Conservation (phyloP, 768 basidiomycete genomes). For the Antrodiella citrinella region DNA sequence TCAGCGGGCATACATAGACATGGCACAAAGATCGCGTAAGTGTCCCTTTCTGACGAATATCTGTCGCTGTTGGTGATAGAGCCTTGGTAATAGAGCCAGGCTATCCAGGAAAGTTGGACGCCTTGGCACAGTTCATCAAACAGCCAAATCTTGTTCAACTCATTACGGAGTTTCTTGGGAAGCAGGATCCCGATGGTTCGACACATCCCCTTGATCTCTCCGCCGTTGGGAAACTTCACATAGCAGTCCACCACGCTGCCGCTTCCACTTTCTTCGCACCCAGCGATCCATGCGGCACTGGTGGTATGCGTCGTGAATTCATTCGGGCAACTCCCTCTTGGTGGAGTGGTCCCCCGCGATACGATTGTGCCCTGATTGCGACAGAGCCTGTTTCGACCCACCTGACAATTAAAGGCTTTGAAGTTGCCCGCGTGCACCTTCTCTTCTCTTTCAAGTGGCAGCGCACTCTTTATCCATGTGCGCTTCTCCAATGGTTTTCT, state of each 20-base stretch:
- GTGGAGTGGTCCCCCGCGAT: conserved; percentile 5
- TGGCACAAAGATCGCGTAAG: no score
- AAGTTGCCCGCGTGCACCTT: conserved; percentile 2
- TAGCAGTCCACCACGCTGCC: not conserved
- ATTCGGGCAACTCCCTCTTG: conserved; percentile 19
- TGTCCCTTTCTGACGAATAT: no score
- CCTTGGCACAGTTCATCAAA: no score
- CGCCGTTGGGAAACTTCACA: no score
- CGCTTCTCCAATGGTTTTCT: conserved; percentile 14
- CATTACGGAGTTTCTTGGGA: no score
- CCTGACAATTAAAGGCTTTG: not conserved
- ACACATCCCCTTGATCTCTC: no score
- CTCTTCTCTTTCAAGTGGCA: not conserved
- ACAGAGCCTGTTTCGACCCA: not conserved
- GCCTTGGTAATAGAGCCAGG: no score
- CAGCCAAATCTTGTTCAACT: no score
- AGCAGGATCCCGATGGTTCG: no score
- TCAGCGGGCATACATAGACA: no score
- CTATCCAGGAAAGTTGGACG: no score
- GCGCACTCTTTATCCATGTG: conserved; percentile 10
- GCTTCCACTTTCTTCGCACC: conserved; percentile 18
- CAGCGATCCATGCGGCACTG: conserved; percentile 19
- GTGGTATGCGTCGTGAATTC: conserved; percentile 21
- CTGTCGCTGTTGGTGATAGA: no score
- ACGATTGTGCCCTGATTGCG: conserved; percentile 21